A percentile compares a stretch with the other conserved stretches of the same genome.
Evolutionary conservation across 2,329 filamentous ascomycete genomes (phyloP).

Genomic region (Cryphonectria radicalis): DNA sequence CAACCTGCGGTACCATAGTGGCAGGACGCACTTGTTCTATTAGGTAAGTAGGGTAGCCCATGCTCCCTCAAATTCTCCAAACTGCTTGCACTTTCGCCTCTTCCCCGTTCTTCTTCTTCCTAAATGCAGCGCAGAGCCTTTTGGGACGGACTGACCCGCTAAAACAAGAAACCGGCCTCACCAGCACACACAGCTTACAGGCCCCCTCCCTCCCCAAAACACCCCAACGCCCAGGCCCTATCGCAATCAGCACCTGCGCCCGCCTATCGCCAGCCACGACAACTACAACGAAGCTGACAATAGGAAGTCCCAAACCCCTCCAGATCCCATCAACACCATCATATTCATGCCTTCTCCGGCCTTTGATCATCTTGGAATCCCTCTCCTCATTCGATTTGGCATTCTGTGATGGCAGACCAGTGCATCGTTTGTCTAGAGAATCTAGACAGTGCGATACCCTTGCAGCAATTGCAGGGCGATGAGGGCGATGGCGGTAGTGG

Average conservation of each 20-base stretch:
- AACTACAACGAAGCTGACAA: conserved; percentile 11
- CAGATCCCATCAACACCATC: conserved; percentile 22
- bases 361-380: conserved; percentile 41
- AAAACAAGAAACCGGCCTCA: conserved; percentile 11
- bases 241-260: conserved; percentile 8
- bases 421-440: conserved; percentile 73
- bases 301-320: conserved; percentile 1
- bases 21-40: conserved; percentile 10
- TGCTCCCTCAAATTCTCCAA: conserved; percentile 16
- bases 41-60: conserved; percentile 8
- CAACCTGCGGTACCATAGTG: not conserved
- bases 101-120: conserved; percentile 9
- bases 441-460: conserved; percentile 44
- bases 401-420: conserved; percentile 60
- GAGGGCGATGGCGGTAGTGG: conserved; percentile 32
- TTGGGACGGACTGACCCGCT: conserved; percentile 20
- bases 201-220: not conserved
- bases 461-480: conserved; percentile 32
- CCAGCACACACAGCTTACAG: not conserved
- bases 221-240: not conserved
- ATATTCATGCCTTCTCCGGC: conserved; percentile 54
- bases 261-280: conserved; percentile 10
- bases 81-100: conserved; percentile 10
- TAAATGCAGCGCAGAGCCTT: not conserved
- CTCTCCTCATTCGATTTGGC: conserved; percentile 40